Conservation (phyloP, 257 asterid species). For the Solanum virginianum region DNA sequence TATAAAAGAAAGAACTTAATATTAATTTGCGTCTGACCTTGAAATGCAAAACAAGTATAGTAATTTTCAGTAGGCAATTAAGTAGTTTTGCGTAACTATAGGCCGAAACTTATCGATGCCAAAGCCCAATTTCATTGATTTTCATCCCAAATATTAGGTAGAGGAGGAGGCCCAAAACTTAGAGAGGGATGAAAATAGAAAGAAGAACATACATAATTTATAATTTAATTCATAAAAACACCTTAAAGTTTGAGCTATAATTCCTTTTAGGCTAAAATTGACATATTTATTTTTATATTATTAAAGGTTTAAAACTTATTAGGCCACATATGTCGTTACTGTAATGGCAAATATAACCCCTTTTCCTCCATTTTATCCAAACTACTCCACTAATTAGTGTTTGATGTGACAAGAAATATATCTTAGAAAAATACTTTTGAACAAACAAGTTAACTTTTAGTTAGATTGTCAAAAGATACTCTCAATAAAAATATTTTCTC, state of each 20-base stretch:
- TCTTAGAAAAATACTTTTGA: neutral
- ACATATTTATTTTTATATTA: neutral
- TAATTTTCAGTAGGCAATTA: no score
- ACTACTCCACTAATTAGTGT: neutral
- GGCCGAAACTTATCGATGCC: neutral
- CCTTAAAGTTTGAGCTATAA: no score
- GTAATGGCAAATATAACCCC: neutral
- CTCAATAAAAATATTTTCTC: no score
- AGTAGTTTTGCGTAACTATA: neutral
- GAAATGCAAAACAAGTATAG: neutral
- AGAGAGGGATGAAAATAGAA: no score
- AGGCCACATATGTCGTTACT: neutral
- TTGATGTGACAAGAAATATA: neutral
- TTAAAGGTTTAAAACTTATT: neutral
- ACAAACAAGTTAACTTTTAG: neutral
- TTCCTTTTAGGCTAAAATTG: neutral
- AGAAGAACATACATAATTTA: no score
- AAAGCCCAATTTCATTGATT: neutral
- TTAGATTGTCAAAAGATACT: neutral
- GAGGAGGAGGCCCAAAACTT: no score
- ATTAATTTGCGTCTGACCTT: neutral
- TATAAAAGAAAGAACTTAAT: neutral
- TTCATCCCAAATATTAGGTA: neutral
- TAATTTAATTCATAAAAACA: no score
- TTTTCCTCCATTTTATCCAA: neutral